Conservation (phyloP, 2,329 filamentous ascomycete species). For the Onygenales sp. region DNA sequence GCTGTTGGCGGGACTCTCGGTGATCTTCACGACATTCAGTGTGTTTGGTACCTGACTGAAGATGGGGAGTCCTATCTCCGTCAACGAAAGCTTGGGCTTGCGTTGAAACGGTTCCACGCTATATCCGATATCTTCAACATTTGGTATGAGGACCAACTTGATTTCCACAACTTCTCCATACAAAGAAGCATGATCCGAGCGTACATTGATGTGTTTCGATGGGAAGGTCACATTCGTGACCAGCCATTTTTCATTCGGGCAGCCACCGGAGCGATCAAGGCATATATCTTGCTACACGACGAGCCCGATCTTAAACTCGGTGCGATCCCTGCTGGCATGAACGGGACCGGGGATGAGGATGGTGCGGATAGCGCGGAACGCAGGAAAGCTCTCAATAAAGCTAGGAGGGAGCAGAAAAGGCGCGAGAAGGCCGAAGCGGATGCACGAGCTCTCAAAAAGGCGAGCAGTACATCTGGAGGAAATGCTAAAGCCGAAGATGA, state of each 20-base stretch:
- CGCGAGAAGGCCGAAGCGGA: conserved; percentile 71
- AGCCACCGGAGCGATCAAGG: conserved; percentile 67
- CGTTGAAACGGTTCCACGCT: conserved; percentile 83
- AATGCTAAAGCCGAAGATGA: conserved; percentile 65
- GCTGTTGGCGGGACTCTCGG: conserved; percentile 77
- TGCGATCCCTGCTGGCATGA: conserved; percentile 46
- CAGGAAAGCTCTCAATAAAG: conserved; percentile 86
- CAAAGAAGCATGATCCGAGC: conserved; percentile 91
- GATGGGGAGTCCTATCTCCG: conserved; percentile 84
- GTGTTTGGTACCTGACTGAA: conserved; percentile 92
- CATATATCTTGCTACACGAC: conserved; percentile 73
- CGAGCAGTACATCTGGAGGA: conserved; percentile 49
- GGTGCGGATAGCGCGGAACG: conserved; percentile 52
- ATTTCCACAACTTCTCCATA: conserved; percentile 97
- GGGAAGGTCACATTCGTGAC: conserved; percentile 85
- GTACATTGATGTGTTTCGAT: conserved; percentile 91
- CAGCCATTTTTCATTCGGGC: conserved; percentile 88
- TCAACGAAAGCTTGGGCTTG: conserved; percentile 71
- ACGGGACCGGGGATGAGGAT: conserved; percentile 41
- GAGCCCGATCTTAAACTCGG: conserved; percentile 58
- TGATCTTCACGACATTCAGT: conserved; percentile 96
- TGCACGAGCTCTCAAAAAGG: conserved; percentile 77
- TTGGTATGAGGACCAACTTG: conserved; percentile 98
- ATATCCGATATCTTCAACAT: conserved; percentile 90
- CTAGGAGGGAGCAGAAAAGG: conserved; percentile 67